phyloP scores from a whole-genome alignment of 331 rosid genomes.

The Prunus yedoensis region DNA sequence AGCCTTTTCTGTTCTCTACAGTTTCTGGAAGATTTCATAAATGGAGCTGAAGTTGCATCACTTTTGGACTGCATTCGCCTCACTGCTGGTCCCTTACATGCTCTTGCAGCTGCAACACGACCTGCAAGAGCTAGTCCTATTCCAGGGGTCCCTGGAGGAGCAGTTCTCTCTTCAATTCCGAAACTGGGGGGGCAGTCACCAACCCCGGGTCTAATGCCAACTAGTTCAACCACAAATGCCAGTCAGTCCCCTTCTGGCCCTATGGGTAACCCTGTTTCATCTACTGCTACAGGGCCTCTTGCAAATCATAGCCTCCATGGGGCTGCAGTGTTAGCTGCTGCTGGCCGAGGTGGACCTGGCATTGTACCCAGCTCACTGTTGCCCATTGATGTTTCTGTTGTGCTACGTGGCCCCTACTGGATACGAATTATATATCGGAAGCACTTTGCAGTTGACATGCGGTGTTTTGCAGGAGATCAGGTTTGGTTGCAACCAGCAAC shows the following conservation, averaged over 20 bases:
- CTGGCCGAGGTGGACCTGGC: slow-evolving; percentile 98
- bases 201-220: slow-evolving; percentile 66
- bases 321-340: slow-evolving; percentile 76
- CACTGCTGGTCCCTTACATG: slow-evolving; percentile 97
- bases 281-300: slow-evolving; percentile 51
- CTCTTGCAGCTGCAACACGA: slow-evolving; percentile 96
- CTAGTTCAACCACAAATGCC: slow-evolving; percentile 47
- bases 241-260: slow-evolving; percentile 57
- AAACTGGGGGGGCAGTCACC: slow-evolving; percentile 70
- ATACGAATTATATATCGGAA: slow-evolving; percentile 91
- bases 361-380: slow-evolving; percentile 95
- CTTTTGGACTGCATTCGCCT: slow-evolving; percentile 99
- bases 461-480: slow-evolving; percentile 99
- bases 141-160: slow-evolving; percentile 68
- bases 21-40: slow-evolving; percentile 97
- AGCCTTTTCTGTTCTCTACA: slow-evolving; percentile 38
- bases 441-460: slow-evolving; percentile 98
- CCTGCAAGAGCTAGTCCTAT: slow-evolving; percentile 98
- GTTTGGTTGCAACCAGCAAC: slow-evolving; percentile 99
- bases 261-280: slow-evolving; percentile 47
- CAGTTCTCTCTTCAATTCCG: slow-evolving; percentile 73
- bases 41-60: slow-evolving; percentile 97
- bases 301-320: slow-evolving; percentile 68
- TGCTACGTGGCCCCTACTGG: slow-evolving; percentile 98
- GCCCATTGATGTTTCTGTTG: slow-evolving; percentile 99